Percentiles rank a stretch among this genome's conserved stretches.
phyloP scores from a whole-genome alignment of 352 stramenopile species.

The Bremia lactucae region DNA sequence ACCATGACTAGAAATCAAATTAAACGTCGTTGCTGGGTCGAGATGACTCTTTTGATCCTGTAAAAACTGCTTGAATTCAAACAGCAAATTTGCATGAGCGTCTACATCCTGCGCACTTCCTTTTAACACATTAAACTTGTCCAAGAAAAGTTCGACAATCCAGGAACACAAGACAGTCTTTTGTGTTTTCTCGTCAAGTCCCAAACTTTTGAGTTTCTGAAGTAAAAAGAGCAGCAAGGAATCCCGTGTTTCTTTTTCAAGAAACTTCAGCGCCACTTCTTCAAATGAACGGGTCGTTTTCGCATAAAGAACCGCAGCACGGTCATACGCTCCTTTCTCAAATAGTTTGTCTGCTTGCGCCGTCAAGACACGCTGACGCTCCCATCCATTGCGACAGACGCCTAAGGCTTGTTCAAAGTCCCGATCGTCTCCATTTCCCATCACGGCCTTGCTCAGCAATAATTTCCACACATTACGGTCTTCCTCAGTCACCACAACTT shows the following conservation, averaged over 20 bases:
- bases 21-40: conserved; percentile 86
- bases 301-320: conserved; percentile 82
- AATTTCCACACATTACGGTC: conserved; percentile 89
- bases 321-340: conserved; percentile 72
- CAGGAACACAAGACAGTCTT: conserved; percentile 88
- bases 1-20: conserved; percentile 87
- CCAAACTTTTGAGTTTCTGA: conserved; percentile 80
- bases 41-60: conserved; percentile 82
- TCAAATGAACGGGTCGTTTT: conserved; percentile 86
- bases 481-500: conserved; percentile 76
- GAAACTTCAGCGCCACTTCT: conserved; percentile 86
- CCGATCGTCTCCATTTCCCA: conserved; percentile 50
- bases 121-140: conserved; percentile 85
- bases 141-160: conserved; percentile 89
- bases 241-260: conserved; percentile 75
- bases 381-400: conserved; percentile 71
- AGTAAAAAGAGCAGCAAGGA: conserved; percentile 84
- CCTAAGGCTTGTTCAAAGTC: conserved; percentile 85
- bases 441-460: conserved; percentile 82
- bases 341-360: conserved; percentile 88
- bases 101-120: conserved; percentile 78
- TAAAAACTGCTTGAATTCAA: conserved; percentile 89
- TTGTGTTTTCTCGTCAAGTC: conserved; percentile 82
- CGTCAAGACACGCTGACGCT: conserved; percentile 80
- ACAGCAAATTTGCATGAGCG: conserved; percentile 72